phyloP scores from a whole-genome alignment of 140 eudicot species.

The Oenanthe javanica region DNA sequence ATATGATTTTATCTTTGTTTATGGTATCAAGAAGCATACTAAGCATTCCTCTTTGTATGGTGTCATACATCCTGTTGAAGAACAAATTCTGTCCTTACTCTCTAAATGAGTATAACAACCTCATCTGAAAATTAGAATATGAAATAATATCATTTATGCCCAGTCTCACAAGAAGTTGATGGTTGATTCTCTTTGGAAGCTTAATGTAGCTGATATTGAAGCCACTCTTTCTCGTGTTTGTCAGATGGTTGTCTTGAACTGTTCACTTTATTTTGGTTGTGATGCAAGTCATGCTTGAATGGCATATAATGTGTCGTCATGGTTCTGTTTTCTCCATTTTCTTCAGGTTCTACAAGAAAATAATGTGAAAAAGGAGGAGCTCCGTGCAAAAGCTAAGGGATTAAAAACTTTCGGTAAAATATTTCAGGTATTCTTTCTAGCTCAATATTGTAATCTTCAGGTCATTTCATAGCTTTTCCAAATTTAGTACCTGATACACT shows the following conservation, averaged over 20 bases:
- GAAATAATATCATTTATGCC: background rate
- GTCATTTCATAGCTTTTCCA: background rate
- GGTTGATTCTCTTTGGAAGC: conserved; percentile 98
- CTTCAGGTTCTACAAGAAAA: conserved; percentile 82
- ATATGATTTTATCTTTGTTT: background rate
- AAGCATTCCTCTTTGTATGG: background rate
- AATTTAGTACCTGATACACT: conserved; percentile 1
- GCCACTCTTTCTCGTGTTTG: conserved; percentile 79
- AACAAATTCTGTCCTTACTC: background rate
- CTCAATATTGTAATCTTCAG: conserved; percentile 8
- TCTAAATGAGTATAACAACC: background rate
- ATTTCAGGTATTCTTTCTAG: conserved; percentile 49
- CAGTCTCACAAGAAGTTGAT: conserved; percentile 77
- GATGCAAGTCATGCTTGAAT: background rate
- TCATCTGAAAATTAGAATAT: background rate
- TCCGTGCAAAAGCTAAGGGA: conserved; percentile 84
- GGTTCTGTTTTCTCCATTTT: conserved; percentile 4
- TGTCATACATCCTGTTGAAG: background rate
- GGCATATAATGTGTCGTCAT: background rate
- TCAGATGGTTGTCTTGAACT: conserved; percentile 56
- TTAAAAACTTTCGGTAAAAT: conserved; percentile 79
- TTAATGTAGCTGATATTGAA: conserved; percentile 92
- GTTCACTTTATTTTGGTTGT: background rate
- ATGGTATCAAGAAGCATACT: background rate
- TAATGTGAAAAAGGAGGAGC: conserved; percentile 73